These are phyloP conservation scores for Fonsecaea nubica DNA, from an alignment of 2,329 filamentous ascomycete species.

Conservation along the genomic window DNA sequence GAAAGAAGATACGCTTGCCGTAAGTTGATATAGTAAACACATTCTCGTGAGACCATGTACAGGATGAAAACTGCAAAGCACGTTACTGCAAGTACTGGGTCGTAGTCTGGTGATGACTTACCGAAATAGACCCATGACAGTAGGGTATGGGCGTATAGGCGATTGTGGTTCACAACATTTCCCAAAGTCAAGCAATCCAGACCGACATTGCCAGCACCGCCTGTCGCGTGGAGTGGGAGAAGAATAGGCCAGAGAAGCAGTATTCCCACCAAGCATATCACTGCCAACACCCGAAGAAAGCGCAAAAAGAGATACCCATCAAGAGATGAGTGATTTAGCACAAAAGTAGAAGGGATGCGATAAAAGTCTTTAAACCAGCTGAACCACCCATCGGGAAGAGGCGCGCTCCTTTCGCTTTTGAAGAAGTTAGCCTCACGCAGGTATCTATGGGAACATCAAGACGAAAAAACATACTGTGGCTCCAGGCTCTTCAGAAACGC, in stretches of 20 bases:
- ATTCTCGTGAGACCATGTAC: conserved; percentile 84
- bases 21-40: conserved; percentile 87
- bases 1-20: conserved; percentile 90
- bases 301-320: conserved; percentile 92
- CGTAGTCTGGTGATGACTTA: conserved; percentile 42
- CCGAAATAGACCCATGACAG: conserved; percentile 80
- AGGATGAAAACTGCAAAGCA: conserved; percentile 69
- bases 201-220: conserved; percentile 70
- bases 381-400: conserved; percentile 45
- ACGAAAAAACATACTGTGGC: conserved; percentile 55
- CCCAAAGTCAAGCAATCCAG: conserved; percentile 80
- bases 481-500: conserved; percentile 58
- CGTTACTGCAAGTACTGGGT: conserved; percentile 45
- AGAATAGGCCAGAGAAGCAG: conserved; percentile 85
- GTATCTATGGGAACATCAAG: not conserved
- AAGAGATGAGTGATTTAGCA: conserved; percentile 86
- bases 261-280: conserved; percentile 81
- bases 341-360: conserved; percentile 60
- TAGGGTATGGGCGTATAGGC: conserved; percentile 79
- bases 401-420: conserved; percentile 43
- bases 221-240: conserved; percentile 85
- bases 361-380: conserved; percentile 47
- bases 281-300: conserved; percentile 77
- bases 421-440: conserved; percentile 1
- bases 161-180: conserved; percentile 69